Conservation (phyloP, 2,329 filamentous ascomycete species). For the Penicillium rolfsii region DNA sequence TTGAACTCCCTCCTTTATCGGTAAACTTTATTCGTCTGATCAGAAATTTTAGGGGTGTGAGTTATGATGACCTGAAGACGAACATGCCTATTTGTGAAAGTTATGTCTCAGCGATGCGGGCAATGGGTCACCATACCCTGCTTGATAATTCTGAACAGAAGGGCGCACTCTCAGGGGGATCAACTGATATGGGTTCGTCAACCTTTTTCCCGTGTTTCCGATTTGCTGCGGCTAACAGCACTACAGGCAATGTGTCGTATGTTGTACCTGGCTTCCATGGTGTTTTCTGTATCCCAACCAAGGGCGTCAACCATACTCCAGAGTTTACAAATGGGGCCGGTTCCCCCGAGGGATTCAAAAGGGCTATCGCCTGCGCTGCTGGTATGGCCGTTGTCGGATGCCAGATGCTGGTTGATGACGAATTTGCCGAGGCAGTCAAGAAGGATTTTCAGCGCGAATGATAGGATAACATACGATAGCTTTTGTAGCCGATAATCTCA, state of each 20-base stretch:
- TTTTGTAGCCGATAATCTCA: neutral
- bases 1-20: neutral
- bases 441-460: constrained; percentile 27
- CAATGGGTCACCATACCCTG: constrained; percentile 35
- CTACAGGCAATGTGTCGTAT: constrained; percentile 53
- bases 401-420: constrained; percentile 33
- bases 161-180: constrained; percentile 26
- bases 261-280: constrained; percentile 40
- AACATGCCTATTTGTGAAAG: constrained; percentile 39
- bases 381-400: constrained; percentile 39
- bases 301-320: constrained; percentile 57
- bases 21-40: neutral
- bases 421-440: constrained; percentile 33
- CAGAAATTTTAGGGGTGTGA: constrained; percentile 30
- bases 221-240: constrained; percentile 6
- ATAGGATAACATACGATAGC: constrained; percentile 7
- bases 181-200: constrained; percentile 37
- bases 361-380: constrained; percentile 40
- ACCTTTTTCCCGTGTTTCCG: neutral
- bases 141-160: constrained; percentile 29
- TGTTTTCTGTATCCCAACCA: constrained; percentile 51
- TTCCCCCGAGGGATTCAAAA: constrained; percentile 52
- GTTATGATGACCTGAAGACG: constrained; percentile 38
- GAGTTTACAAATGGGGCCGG: constrained; percentile 58
- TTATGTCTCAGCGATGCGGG: constrained; percentile 37